Base-by-base conservation (phyloP, 2,329 filamentous ascomycete genomes). In the Aspergillus ochraceus region DNA sequence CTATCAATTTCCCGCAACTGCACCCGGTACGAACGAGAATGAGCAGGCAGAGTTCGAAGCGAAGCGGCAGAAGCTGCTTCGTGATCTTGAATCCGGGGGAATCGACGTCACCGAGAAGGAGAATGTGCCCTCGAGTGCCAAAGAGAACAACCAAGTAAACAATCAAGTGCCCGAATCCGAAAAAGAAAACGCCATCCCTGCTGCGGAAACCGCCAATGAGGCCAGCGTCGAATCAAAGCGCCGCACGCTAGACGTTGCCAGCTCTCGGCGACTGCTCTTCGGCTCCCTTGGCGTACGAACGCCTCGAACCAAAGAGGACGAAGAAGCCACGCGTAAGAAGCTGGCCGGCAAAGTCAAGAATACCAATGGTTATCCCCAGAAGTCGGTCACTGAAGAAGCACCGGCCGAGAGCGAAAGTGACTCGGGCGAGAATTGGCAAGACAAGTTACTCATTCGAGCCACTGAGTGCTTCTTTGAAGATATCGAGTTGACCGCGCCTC, bases 381-480 rank as follows among this genome's bases (percentile, higher is more conserved):
- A 69, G 26, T 64, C 69, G 30, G 58, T 71, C 22, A 65, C 68
- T 8, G 60, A 66, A 32, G 70, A 53, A 36, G 69, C 51, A 49
- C 36, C 66, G 24, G 68, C 71, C 22, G 70, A 68, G 2, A 36
- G 57, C 56, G 73, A 77, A 17, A 74, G 78, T 29, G 78, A 84
- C 49, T 81, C 86, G 49, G 77, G 83, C 0, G 83, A 90, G 30
- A 82, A 85, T 22, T 97, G 93, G 93, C 86, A 86, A 65, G 79
- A 85, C 4, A 91, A 87, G 65, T 88, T 97, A 60, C 83, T 80
- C 11, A 86, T 96, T 61, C 84, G 85, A 24, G 93, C 91, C 22
- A 90, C 96, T 0, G 94, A 98, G 73, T 97, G 93, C 75, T 86
- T 87, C 62, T 83, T 90, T n/a, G 84, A 90, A 30, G 84, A 82